Conservation (phyloP, 495 filamentous ascomycete genomes). For the Parathielavia hyrcaniae region DNA sequence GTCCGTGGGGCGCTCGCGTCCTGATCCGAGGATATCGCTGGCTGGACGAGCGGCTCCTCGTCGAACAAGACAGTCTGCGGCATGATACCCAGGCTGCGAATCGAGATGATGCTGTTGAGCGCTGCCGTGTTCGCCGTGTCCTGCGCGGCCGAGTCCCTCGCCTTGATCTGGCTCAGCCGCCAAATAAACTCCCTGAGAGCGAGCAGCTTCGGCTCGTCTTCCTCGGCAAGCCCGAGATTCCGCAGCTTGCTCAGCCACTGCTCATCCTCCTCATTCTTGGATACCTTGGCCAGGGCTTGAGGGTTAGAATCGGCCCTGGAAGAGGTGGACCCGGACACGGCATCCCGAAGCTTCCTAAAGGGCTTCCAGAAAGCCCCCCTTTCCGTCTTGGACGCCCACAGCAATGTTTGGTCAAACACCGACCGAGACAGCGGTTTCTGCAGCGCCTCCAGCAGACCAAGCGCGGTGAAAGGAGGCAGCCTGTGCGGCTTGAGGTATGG, state of each 20-base stretch:
- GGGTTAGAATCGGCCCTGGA: conserved; percentile 31
- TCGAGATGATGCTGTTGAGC: conserved; percentile 60
- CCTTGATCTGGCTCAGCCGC: conserved; percentile 67
- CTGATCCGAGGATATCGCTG: conserved; percentile 18
- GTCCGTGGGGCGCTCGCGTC: conserved; percentile 55
- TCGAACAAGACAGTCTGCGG: conserved; percentile 92
- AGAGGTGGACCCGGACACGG: conserved; percentile 52
- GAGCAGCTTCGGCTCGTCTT: conserved; percentile 88
- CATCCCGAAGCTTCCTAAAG: conserved; percentile 57
- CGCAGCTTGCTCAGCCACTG: conserved; percentile 82
- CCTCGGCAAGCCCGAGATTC: conserved; percentile 70
- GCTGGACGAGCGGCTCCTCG: conserved; percentile 44
- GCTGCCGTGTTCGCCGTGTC: conserved; percentile 30
- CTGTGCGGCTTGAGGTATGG: conserved; percentile 73
- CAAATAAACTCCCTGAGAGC: conserved; percentile 87
- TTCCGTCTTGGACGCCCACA: conserved; percentile 78
- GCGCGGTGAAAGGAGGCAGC: conserved; percentile 57
- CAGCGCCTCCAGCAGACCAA: conserved; percentile 69
- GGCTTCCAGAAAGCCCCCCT: conserved; percentile 81
- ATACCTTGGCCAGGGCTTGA: conserved; percentile 40
- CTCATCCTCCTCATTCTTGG: conserved; percentile 91
- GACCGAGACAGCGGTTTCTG: conserved; percentile 74
- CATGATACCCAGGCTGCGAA: conserved; percentile 65
- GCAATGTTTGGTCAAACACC: conserved; percentile 76
- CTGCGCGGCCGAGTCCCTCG: conserved; percentile 44